These are phyloP conservation scores for Passalora sequoiae DNA, from an alignment of 2,329 filamentous ascomycete genomes.

Conservation along the genomic window DNA sequence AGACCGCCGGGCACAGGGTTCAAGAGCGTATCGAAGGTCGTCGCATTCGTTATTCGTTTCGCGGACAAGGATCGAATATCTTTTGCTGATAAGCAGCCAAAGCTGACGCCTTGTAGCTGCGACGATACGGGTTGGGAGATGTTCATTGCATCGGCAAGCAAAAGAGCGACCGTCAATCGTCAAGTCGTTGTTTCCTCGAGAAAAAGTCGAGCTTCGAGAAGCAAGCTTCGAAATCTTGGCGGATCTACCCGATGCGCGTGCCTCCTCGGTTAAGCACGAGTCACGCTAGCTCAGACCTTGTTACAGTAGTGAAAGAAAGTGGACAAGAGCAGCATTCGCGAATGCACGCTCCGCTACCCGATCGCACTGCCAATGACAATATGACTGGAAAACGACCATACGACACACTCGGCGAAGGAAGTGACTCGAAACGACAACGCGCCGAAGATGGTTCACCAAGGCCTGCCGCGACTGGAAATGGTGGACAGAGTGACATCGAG, in stretches of 20 bases:
- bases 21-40: slow-evolving; percentile 86
- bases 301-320: neutral
- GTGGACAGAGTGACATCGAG: slow-evolving; percentile 27
- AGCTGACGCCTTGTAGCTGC: slow-evolving; percentile 80
- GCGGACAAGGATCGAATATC: slow-evolving; percentile 89
- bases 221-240: too few relatives aligned
- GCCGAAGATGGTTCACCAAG: slow-evolving; percentile 36
- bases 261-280: neutral
- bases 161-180: neutral
- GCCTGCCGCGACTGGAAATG: slow-evolving; percentile 21
- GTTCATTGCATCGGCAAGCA: slow-evolving; percentile 41
- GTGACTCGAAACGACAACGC: slow-evolving; percentile 39
- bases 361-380: slow-evolving; percentile 1
- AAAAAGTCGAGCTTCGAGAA: neutral
- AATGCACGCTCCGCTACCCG: neutral
- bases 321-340: neutral
- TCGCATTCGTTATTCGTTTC: slow-evolving; percentile 86
- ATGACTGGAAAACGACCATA: slow-evolving; percentile 42
- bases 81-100: slow-evolving; percentile 72
- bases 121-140: slow-evolving; percentile 71
- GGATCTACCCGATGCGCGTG: neutral
- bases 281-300: neutral
- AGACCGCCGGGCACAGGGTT: slow-evolving; percentile 87
- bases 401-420: slow-evolving; percentile 34
- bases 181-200: neutral